A percentile compares a stretch with the other conserved stretches of the same genome.
These are phyloP conservation scores for Carallia brachiata DNA, from an alignment of 345 rosid genomes.

Conservation along the genomic window DNA sequence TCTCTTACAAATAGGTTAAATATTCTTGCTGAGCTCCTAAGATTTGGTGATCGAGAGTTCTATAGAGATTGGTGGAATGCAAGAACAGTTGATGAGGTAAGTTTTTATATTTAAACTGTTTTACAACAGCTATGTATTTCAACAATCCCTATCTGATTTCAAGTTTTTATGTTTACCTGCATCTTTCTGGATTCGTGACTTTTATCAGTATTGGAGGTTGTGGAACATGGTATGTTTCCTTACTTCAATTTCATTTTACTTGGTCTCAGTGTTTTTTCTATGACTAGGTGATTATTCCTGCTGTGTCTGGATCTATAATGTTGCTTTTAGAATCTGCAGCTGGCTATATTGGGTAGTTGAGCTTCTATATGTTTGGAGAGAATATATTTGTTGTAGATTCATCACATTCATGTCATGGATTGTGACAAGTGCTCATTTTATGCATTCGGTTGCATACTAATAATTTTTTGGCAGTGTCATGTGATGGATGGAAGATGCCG, in stretches of 20 bases:
- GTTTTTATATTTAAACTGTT: slow-evolving; percentile 15
- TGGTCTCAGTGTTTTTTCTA: not conserved
- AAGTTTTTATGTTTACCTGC: slow-evolving; percentile 1
- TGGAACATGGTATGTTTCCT: slow-evolving; percentile 93
- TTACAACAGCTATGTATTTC: slow-evolving; percentile 15
- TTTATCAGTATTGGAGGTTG: slow-evolving; percentile 91
- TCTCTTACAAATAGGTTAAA: slow-evolving; percentile 60
- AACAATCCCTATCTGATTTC: slow-evolving; percentile 18
- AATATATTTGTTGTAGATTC: not conserved
- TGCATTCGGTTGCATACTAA: no score
- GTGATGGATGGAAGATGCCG: no score
- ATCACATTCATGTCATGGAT: not conserved
- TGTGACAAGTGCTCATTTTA: no score
- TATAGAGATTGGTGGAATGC: slow-evolving; percentile 99
- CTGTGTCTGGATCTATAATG: no score
- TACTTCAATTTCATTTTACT: slow-evolving; percentile 4
- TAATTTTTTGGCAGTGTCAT: no score
- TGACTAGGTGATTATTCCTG: not conserved
- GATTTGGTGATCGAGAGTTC: slow-evolving; percentile 97
- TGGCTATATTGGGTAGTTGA: not conserved
- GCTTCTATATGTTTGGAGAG: not conserved
- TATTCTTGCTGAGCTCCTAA: slow-evolving; percentile 89
- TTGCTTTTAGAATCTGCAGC: no score
- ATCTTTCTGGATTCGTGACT: slow-evolving; percentile 24
- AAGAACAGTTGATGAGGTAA: slow-evolving; percentile 84